Evolutionary conservation across 306 rosid species (phyloP).

Genomic region (Morella rubra): DNA sequence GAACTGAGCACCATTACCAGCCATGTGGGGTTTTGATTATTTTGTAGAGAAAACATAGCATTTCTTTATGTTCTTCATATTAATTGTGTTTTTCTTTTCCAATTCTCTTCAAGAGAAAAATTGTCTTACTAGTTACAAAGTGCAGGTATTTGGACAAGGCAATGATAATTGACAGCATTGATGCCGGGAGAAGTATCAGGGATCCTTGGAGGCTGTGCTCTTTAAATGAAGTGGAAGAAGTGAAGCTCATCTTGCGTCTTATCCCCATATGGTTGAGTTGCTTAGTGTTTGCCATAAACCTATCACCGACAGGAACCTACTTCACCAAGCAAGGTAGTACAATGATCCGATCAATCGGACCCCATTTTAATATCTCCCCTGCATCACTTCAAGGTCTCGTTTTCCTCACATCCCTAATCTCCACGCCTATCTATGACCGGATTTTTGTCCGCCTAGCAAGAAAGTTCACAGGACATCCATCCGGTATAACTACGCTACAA

Average conservation of each 20-base stretch:
- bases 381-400: slow-evolving; percentile 43
- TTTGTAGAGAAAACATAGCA: no score
- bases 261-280: slow-evolving; percentile 43
- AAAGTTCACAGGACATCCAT: slow-evolving; percentile 22
- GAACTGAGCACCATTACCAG: no score
- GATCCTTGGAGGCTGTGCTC: slow-evolving; percentile 49
- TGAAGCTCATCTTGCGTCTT: slow-evolving; percentile 33
- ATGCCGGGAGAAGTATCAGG: slow-evolving; percentile 18
- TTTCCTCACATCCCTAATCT: slow-evolving; percentile 23
- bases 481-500: slow-evolving; percentile 44
- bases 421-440: slow-evolving; percentile 35
- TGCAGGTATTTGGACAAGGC: slow-evolving; percentile 47
- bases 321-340: slow-evolving; percentile 47
- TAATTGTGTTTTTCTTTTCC: not conserved
- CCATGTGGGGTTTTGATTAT: no score
- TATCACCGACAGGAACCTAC: slow-evolving; percentile 36
- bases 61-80: not conserved
- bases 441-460: slow-evolving; percentile 25
- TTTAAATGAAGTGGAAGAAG: slow-evolving; percentile 42
- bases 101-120: not conserved
- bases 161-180: slow-evolving; percentile 31
- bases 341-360: slow-evolving; percentile 34
- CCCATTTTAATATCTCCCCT: slow-evolving; percentile 30
- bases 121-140: not conserved
- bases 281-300: slow-evolving; percentile 28